Base-by-base conservation (phyloP, 2,329 filamentous ascomycete species). In the Pseudophaeomoniella oleicola region DNA sequence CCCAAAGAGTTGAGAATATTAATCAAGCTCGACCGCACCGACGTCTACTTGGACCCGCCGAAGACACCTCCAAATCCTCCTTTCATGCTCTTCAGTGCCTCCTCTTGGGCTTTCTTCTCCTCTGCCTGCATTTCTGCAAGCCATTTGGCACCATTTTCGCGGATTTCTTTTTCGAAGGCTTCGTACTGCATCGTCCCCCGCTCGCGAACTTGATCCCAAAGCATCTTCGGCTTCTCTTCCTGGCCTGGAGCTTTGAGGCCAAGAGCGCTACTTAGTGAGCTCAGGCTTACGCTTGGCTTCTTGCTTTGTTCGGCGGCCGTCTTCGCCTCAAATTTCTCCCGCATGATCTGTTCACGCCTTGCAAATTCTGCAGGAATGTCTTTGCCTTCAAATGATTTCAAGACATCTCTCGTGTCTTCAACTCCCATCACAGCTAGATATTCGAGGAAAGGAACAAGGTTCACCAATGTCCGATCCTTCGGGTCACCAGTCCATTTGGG, bases 391-490 rank as follows among this genome's bases (percentile, higher is more conserved):
- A 93, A 94, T 0, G 82, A 87, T 62, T 82, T 84, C 54, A 94
- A 62, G 3, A 90, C 79, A 50, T 81, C 77, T 47, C 90, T 82
- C 11, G 92, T 82, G 51, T 98, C 90, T 36, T 77, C 69, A 49
- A 85, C 83, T 45, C 86, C 81, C 82, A 96, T 94, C 14, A 86
- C 90, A 46, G 86, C 84, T 45, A 98, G 75, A 60, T 94, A 96
- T 63, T 98, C 90, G 43, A 98, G 77, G 75, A 98, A 94, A 10
- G 90, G 90, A 40, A 98, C 93, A 34, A 94, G 66, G 3, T 78
- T 73, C 15, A 98, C 81, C 9, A 98, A 78, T 33, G 85, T 83
- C 54, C 78, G 85, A 58, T 98, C 88, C 49, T 78, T 74, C 33
- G 77, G 61, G 46, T 92, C 72, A 19, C 90, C 90, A 38, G 71